A percentile compares a stretch with the other conserved stretches of the same genome.
phyloP scores from a whole-genome alignment of 371 early-diverging fungal species.

The Dichotomocladium elegans region DNA sequence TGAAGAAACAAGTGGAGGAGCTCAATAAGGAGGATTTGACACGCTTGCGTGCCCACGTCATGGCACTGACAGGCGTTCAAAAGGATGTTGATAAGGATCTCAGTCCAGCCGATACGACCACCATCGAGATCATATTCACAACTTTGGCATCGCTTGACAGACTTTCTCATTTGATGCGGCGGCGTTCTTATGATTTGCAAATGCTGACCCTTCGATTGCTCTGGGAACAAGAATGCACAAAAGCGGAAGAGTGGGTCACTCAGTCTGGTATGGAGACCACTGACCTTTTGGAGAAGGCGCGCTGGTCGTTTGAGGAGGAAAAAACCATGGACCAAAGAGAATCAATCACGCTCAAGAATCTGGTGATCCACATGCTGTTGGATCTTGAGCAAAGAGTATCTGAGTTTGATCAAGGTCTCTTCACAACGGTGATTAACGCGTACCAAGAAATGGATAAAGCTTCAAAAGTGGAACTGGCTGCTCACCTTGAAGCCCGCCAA shows the following conservation, averaged over 20 bases:
- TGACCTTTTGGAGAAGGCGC: constrained; percentile 24
- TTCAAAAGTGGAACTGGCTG: constrained; percentile 33
- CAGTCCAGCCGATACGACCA: constrained; percentile 54
- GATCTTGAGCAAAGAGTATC: constrained; percentile 25
- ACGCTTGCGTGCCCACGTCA: constrained; percentile 49
- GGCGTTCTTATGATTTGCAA: constrained; percentile 35
- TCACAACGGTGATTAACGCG: constrained; percentile 30
- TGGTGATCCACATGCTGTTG: constrained; percentile 17
- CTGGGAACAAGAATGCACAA: constrained; percentile 43
- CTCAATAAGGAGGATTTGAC: constrained; percentile 50
- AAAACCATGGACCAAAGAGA: not conserved
- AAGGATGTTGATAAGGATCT: constrained; percentile 28
- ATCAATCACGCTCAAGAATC: constrained; percentile 4
- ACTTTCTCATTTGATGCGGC: constrained; percentile 34
- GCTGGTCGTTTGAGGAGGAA: constrained; percentile 23
- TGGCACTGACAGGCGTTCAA: constrained; percentile 32
- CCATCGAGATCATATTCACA: constrained; percentile 50
- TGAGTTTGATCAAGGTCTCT: constrained; percentile 37
- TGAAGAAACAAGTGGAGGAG: constrained; percentile 26
- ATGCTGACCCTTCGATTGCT: constrained; percentile 33
- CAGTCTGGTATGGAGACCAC: constrained; percentile 15
- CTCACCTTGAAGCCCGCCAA: constrained; percentile 41
- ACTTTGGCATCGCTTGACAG: constrained; percentile 46
- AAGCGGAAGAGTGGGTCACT: constrained; percentile 26
- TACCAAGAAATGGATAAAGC: constrained; percentile 49